phyloP scores from a whole-genome alignment of 2,329 filamentous ascomycete species.

The Aspergillus tubingensis region DNA sequence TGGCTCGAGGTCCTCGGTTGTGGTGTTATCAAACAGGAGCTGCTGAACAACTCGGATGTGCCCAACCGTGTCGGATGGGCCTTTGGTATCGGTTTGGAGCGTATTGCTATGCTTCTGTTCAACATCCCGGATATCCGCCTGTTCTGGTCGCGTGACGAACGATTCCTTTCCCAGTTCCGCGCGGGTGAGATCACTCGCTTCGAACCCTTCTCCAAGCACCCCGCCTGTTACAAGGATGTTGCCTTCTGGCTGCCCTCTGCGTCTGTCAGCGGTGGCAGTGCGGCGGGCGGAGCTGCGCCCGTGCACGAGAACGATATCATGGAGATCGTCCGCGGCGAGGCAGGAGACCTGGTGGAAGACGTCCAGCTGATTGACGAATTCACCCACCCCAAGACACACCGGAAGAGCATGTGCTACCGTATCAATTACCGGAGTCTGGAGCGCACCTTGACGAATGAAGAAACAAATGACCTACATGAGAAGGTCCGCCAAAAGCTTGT shows the following conservation, averaged over 20 bases:
- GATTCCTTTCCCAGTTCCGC: constrained; percentile 84
- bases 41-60: constrained; percentile 76
- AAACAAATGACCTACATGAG: constrained; percentile 76
- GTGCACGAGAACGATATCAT: constrained; percentile 98
- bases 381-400: constrained; percentile 78
- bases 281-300: constrained; percentile 40
- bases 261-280: constrained; percentile 40
- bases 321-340: constrained; percentile 85
- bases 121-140: constrained; percentile 93
- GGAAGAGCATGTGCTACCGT: constrained; percentile 85
- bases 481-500: constrained; percentile 67
- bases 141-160: constrained; percentile 85
- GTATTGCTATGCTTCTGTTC: constrained; percentile 97
- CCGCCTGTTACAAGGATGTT: constrained; percentile 86
- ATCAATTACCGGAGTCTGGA: constrained; percentile 93
- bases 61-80: constrained; percentile 84
- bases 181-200: constrained; percentile 63
- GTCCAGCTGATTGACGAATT: constrained; percentile 84
- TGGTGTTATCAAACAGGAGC: constrained; percentile 80
- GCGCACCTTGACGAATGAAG: constrained; percentile 80
- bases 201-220: constrained; percentile 86
- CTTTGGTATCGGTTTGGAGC: constrained; percentile 89
- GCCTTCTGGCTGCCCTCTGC: constrained; percentile 78
- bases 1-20: constrained; percentile 97
- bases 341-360: constrained; percentile 83